A percentile compares a stretch with the other conserved stretches of the same genome.
Evolutionary conservation across 1,284 basidiomycete genomes (phyloP).

Genomic region (Cryptococcus sp.): DNA sequence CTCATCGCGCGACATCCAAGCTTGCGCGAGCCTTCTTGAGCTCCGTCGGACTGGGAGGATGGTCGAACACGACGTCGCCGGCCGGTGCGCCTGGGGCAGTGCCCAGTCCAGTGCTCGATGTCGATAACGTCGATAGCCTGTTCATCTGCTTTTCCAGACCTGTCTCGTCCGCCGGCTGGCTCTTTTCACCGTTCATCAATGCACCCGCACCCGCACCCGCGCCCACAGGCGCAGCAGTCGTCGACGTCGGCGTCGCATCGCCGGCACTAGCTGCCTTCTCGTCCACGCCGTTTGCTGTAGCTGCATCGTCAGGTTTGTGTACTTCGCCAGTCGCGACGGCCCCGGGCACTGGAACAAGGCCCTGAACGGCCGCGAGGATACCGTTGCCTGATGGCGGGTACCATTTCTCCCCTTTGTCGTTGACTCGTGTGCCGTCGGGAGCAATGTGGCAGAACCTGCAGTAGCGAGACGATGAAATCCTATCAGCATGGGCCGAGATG

Average conservation of each 20-base stretch:
- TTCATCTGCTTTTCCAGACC: background rate
- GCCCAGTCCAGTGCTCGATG: conserved; percentile 7
- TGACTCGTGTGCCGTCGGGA: conserved; percentile 44
- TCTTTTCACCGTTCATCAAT: background rate
- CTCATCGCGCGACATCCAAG: conserved; percentile 11
- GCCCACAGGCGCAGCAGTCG: background rate
- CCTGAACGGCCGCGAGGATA: conserved; percentile 44
- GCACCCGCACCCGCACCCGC: background rate
- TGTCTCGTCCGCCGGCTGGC: background rate
- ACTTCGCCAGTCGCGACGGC: conserved; percentile 29
- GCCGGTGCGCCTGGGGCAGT: conserved; percentile 43
- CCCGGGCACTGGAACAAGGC: conserved; percentile 27
- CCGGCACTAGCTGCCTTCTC: conserved; percentile 2
- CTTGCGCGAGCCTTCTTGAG: conserved; percentile 26
- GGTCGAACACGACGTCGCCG: conserved; percentile 45
- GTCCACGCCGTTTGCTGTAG: background rate
- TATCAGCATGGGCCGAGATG: background rate
- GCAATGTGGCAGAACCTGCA: conserved; percentile 41
- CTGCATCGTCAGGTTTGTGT: conserved; percentile 6
- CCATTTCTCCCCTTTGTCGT: conserved; percentile 40
- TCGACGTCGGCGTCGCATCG: conserved; percentile 1
- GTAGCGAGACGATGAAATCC: background rate
- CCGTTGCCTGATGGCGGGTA: conserved; percentile 50
- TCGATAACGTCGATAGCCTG: conserved; percentile 2
- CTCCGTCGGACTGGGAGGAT: conserved; percentile 40